Evolutionary conservation across 176 grass and related monocot species (phyloP).

Genomic region (Lolium perenne): DNA sequence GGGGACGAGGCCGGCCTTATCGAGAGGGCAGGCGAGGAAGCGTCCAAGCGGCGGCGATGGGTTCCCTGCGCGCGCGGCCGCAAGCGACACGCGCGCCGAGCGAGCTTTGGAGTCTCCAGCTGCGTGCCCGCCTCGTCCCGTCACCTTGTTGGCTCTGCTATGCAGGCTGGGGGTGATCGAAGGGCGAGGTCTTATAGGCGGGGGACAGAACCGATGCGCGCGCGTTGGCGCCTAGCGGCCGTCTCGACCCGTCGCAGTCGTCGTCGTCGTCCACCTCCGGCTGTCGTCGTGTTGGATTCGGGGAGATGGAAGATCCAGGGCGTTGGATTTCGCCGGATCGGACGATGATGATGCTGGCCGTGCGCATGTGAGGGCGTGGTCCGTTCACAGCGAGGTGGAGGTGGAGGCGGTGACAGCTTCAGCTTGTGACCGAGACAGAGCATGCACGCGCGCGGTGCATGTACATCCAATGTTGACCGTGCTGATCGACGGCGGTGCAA

Average conservation of each 20-base stretch:
- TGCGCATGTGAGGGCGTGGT: not conserved
- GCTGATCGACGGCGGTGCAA: not conserved
- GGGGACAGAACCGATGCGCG: slow-evolving; percentile 27
- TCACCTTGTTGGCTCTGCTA: not conserved
- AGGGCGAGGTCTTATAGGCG: not conserved
- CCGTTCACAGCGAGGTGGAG: not conserved
- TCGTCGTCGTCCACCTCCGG: not conserved
- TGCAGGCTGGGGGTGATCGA: not conserved
- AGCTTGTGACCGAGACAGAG: not conserved
- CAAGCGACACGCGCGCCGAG: slow-evolving; percentile 33
- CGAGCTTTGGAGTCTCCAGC: not conserved
- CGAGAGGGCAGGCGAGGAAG: slow-evolving; percentile 15
- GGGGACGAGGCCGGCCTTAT: slow-evolving; percentile 15
- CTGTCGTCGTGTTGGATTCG: not conserved
- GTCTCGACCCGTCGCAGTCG: slow-evolving; percentile 4
- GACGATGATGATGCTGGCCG: not conserved
- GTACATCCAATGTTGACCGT: not conserved
- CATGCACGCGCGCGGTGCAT: not conserved
- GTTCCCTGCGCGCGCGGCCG: slow-evolving; percentile 32
- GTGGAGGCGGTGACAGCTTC: too few species aligned
- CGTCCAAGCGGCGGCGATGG: slow-evolving; percentile 57
- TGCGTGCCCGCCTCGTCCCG: slow-evolving; percentile 1
- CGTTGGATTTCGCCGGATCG: slow-evolving; percentile 35
- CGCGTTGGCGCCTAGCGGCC: slow-evolving; percentile 37
- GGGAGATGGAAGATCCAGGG: not conserved